These are phyloP conservation scores for Aspergillus sp. DNA, from an alignment of 2,329 filamentous ascomycete species.

Conservation along the genomic window DNA sequence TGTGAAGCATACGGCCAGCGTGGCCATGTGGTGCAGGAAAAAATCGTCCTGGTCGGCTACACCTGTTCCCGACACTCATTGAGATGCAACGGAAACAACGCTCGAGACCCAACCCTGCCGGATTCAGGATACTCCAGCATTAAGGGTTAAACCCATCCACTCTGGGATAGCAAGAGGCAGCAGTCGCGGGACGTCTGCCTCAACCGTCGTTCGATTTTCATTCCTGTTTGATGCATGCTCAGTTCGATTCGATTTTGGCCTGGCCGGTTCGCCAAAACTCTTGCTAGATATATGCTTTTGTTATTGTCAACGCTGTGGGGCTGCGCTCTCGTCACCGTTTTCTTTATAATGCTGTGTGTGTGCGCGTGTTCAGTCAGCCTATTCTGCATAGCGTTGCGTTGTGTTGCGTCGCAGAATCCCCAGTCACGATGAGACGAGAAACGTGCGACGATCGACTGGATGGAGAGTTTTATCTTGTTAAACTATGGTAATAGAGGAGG, in stretches of 20 bases:
- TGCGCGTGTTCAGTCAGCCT: not conserved
- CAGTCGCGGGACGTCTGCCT: not conserved
- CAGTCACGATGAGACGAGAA: not conserved
- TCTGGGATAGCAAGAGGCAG: not conserved
- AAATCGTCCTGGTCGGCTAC: conserved; percentile 80
- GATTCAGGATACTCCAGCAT: conserved; percentile 30
- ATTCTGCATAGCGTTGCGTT: not conserved
- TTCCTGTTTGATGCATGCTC: not conserved
- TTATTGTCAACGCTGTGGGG: not conserved
- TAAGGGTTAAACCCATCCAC: conserved; percentile 17
- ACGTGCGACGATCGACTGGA: not conserved
- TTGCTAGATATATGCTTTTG: conserved; percentile 6
- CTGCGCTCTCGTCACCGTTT: conserved; percentile 4
- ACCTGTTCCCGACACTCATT: conserved; percentile 63
- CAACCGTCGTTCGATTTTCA: not conserved
- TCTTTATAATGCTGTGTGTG: not conserved
- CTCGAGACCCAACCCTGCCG: conserved; percentile 16
- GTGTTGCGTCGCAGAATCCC: not conserved
- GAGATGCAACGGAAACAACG: conserved; percentile 5
- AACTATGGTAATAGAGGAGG: not conserved
- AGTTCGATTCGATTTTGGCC: conserved; percentile 2
- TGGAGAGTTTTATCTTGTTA: not conserved
- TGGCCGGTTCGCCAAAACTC: conserved; percentile 7
- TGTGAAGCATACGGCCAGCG: conserved; percentile 74
- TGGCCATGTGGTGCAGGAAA: conserved; percentile 71